Evolutionary conservation across 495 filamentous ascomycete species (phyloP), one percentile per base, ranked within the genome.

Genomic region (Talaromyces nanjingensis): DNA sequence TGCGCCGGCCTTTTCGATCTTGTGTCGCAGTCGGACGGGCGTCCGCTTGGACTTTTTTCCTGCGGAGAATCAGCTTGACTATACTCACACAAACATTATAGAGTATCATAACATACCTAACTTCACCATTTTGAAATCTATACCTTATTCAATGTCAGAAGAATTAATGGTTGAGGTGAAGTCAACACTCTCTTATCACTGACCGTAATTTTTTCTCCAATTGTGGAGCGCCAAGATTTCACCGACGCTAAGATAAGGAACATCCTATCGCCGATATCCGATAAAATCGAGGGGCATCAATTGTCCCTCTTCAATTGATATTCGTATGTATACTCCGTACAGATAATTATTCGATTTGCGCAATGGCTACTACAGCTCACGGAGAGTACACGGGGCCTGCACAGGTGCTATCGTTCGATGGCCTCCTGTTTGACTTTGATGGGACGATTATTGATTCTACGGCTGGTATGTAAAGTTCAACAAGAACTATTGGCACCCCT

Each of bases 31-130:
- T 31, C 94, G 90, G 67, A 92, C 89, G 58, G 96, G 86, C 60
- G 82, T 84, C 75, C 94, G 89, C 84, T 98, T 98, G 52, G 96
- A 98, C 77, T 88, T 90, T 68, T 92, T 94, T 75, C 96, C 92
- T 97, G 65, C 20, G 22, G 61, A 65, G 16, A 37, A 31, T 65
- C 54, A 66, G 34, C 6, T 29, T 25, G 9, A 49, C 16, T 49
- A 3, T 20, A 22, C 53, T 56, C 22, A 11, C 11, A 42, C 8
- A 56, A 12, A 29, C 11, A 56, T 1, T 6, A 16, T 22, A 2
- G 3, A 54, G 4, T 4, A 14, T 56, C 11, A n/a, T n/a, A 47
- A 69, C 74, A 69, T 76, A 84, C 81, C 83, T 63, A 81, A 66
- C 62, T 81, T 84, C 54, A 81, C 78, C 81, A 84, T 83, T 60